phyloP scores from a whole-genome alignment of 139 green algal genomes.

The Coelastrella sp. region DNA sequence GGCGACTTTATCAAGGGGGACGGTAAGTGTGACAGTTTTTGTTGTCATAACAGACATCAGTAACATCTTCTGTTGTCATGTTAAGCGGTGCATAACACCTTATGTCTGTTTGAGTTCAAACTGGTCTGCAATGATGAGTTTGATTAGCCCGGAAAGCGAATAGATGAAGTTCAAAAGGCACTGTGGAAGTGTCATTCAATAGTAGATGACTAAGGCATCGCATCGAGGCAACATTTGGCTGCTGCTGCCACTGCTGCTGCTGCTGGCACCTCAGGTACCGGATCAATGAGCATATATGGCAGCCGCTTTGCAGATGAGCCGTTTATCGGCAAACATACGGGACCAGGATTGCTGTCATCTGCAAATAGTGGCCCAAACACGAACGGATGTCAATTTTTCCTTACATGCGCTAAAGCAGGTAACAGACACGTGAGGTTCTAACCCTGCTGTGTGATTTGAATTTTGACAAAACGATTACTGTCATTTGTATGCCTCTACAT shows the following conservation, averaged over 20 bases:
- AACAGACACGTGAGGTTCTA: too few species aligned
- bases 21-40: not conserved
- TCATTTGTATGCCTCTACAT: too few species aligned
- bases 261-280: conserved; percentile 82
- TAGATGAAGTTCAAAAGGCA: too few species aligned
- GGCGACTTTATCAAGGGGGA: conserved; percentile 93
- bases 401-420: conserved; percentile 90
- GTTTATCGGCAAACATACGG: conserved; percentile 94
- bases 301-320: conserved; percentile 94
- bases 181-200: too few species aligned
- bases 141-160: too few species aligned
- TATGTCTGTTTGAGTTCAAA: too few species aligned
- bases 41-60: not conserved
- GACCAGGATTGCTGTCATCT: conserved; percentile 93
- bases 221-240: too few species aligned
- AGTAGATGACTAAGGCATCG: too few species aligned
- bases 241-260: not conserved
- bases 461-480: too few species aligned
- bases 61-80: not conserved
- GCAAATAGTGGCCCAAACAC: conserved; percentile 63
- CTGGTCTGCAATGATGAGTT: too few species aligned
- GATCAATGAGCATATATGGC: conserved; percentile 95
- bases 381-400: conserved; percentile 91
- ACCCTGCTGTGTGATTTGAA: too few species aligned
- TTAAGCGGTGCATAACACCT: too few species aligned